phyloP scores from a whole-genome alignment of 1,284 basidiomycete genomes.

The Rhodotorula sp. region DNA sequence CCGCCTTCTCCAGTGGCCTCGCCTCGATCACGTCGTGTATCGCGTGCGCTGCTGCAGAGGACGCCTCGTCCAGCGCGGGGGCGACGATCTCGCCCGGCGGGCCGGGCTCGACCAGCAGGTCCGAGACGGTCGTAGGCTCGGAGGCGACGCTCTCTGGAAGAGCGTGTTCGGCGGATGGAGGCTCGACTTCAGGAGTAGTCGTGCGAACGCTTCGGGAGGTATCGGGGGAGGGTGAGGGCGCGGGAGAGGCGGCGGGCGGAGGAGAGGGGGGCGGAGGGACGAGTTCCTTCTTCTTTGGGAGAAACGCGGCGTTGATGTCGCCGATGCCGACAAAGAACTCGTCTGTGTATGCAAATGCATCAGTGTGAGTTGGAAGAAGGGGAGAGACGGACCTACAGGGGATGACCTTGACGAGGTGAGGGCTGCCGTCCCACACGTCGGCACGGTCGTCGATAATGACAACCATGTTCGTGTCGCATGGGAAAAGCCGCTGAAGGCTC shows the following conservation, averaged over 20 bases:
- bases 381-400: constrained; percentile 67
- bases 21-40: constrained; percentile 82
- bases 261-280: constrained; percentile 53
- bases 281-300: constrained; percentile 63
- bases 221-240: neutral
- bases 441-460: constrained; percentile 98
- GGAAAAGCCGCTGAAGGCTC: constrained; percentile 85
- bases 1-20: constrained; percentile 82
- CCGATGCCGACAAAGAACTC: constrained; percentile 99
- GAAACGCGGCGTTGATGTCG: constrained; percentile 92
- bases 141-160: neutral
- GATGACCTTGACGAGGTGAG: constrained; percentile 93
- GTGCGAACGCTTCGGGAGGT: neutral
- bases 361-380: neutral
- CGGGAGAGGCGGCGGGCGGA: constrained; percentile 42
- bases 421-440: constrained; percentile 95
- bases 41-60: constrained; percentile 49
- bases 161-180: neutral
- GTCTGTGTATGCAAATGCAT: constrained; percentile 57
- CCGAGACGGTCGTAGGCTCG: constrained; percentile 20
- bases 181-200: neutral
- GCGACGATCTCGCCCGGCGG: constrained; percentile 46
- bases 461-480: constrained; percentile 96
- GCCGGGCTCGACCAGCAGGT: constrained; percentile 38
- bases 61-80: constrained; percentile 35